phyloP scores from a whole-genome alignment of 768 basidiomycete species.

The Phlegmacium glaucopus region DNA sequence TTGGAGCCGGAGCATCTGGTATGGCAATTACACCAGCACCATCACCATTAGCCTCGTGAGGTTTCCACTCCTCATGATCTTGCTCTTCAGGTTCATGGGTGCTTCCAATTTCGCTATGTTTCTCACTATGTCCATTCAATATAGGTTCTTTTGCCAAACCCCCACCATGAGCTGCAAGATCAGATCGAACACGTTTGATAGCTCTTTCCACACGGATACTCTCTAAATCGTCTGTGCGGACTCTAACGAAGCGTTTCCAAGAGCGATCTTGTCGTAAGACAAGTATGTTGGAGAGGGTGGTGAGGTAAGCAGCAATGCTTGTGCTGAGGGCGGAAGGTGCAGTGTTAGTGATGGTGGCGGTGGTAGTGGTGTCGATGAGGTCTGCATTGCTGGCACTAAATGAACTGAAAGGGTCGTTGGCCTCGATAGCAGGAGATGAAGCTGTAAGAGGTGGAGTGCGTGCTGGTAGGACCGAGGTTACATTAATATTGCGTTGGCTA shows the following conservation, averaged over 20 bases:
- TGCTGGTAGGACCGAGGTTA: conserved; percentile 28
- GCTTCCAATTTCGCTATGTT: conserved; percentile 8
- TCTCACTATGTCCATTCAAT: conserved; percentile 1
- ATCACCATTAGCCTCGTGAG: not conserved
- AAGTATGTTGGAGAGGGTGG: conserved; percentile 67
- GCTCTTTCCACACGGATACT: conserved; percentile 84
- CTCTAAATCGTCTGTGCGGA: conserved; percentile 84
- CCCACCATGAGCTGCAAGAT: conserved; percentile 70
- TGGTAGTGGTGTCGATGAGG: conserved; percentile 17
- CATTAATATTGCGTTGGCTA: conserved; percentile 22
- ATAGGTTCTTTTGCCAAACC: conserved; percentile 25
- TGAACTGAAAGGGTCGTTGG: conserved; percentile 57
- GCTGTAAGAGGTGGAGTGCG: conserved; percentile 36
- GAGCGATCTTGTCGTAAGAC: conserved; percentile 58
- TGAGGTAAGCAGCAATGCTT: conserved; percentile 76
- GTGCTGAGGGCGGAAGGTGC: conserved; percentile 53
- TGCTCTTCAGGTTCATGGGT: conserved; percentile 11
- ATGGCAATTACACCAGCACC: not conserved
- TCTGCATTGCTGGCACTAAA: conserved; percentile 31
- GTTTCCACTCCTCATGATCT: not conserved
- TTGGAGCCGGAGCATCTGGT: not conserved
- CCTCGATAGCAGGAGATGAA: conserved; percentile 52
- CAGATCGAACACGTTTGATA: conserved; percentile 83
- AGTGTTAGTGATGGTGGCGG: conserved; percentile 14
- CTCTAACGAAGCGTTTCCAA: conserved; percentile 86